Conservation (phyloP, 192 early-diverging fungal genomes). For the Phycomyces blakesleeanus region DNA sequence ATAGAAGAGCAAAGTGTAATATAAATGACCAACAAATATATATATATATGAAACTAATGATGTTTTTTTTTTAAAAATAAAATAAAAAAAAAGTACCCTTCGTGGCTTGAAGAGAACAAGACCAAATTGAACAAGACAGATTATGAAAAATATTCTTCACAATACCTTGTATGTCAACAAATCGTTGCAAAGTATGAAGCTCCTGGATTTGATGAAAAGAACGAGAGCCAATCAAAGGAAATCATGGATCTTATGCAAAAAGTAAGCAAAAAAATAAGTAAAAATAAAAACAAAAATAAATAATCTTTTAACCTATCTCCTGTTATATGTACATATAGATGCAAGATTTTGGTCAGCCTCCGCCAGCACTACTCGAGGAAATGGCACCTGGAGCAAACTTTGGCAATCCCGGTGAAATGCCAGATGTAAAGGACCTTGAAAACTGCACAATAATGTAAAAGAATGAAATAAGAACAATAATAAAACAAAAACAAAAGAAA, state of each 20-base stretch:
- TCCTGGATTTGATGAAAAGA: slow-evolving; percentile 61
- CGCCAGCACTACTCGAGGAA: slow-evolving; percentile 82
- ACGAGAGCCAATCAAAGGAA: slow-evolving; percentile 61
- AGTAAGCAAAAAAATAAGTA: slow-evolving; percentile 36
- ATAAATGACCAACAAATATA: background rate
- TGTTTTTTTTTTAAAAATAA: too few relatives aligned
- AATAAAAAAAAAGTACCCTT: slow-evolving; percentile 88
- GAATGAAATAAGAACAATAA: background rate
- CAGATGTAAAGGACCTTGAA: slow-evolving; percentile 50
- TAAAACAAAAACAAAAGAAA: background rate
- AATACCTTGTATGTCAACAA: slow-evolving; percentile 71
- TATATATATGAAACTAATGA: background rate
- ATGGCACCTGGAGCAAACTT: slow-evolving; percentile 89
- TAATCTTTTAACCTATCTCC: background rate
- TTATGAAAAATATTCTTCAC: slow-evolving; percentile 70
- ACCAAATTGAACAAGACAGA: slow-evolving; percentile 66
- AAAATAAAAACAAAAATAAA: background rate
- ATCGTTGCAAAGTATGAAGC: slow-evolving; percentile 83
- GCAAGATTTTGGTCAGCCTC: slow-evolving; percentile 96
- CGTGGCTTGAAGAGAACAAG: slow-evolving; percentile 81
- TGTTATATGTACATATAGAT: slow-evolving; percentile 58
- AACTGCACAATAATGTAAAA: slow-evolving; percentile 53
- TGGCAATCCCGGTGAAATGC: slow-evolving; percentile 57
- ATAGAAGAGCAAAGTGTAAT: too few relatives aligned
- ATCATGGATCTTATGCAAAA: slow-evolving; percentile 93